Evolutionary conservation across 164 flowering plant species (phyloP).

Genomic region (Aristolochia contorta): DNA sequence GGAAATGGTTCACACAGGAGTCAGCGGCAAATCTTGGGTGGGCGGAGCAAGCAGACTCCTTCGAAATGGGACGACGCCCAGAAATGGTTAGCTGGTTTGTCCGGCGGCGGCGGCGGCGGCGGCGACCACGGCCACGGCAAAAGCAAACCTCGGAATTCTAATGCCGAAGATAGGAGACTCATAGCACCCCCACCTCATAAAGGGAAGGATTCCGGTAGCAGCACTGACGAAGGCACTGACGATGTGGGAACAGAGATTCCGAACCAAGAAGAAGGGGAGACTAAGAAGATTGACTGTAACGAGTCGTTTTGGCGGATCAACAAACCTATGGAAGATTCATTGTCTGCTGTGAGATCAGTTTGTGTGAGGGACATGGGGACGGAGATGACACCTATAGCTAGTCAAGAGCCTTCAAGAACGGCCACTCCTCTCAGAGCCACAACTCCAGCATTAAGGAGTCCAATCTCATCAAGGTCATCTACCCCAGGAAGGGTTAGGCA

Average conservation of each 20-base stretch:
- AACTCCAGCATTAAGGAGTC: slow-evolving; percentile 61
- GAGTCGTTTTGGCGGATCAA: slow-evolving; percentile 62
- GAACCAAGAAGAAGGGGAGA: slow-evolving; percentile 34
- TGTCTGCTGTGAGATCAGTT: slow-evolving; percentile 44
- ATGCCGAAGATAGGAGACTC: slow-evolving; percentile 77
- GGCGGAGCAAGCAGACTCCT: slow-evolving; percentile 54
- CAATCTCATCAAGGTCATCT: slow-evolving; percentile 61
- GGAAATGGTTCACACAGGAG: slow-evolving; percentile 29
- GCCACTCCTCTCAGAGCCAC: slow-evolving; percentile 72
- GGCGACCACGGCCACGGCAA: slow-evolving; percentile 31
- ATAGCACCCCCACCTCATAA: slow-evolving; percentile 59
- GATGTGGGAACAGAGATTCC: slow-evolving; percentile 2
- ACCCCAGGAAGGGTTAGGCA: slow-evolving; percentile 51
- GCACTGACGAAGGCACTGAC: slow-evolving; percentile 17
- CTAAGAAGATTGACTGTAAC: slow-evolving; percentile 59
- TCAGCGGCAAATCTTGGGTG: slow-evolving; percentile 40
- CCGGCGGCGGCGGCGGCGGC: slow-evolving; percentile 23
- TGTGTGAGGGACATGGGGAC: slow-evolving; percentile 97
- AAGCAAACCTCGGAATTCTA: slow-evolving; percentile 65
- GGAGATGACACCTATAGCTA: slow-evolving; percentile 92
- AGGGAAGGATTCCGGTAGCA: slow-evolving; percentile 34
- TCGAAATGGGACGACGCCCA: slow-evolving; percentile 99
- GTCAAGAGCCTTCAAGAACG: slow-evolving; percentile 90
- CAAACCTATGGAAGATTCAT: slow-evolving; percentile 25
- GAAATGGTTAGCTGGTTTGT: slow-evolving; percentile 79